Base-by-base conservation (phyloP, 495 filamentous ascomycete genomes). In the Trichocladium uniseriatum region DNA sequence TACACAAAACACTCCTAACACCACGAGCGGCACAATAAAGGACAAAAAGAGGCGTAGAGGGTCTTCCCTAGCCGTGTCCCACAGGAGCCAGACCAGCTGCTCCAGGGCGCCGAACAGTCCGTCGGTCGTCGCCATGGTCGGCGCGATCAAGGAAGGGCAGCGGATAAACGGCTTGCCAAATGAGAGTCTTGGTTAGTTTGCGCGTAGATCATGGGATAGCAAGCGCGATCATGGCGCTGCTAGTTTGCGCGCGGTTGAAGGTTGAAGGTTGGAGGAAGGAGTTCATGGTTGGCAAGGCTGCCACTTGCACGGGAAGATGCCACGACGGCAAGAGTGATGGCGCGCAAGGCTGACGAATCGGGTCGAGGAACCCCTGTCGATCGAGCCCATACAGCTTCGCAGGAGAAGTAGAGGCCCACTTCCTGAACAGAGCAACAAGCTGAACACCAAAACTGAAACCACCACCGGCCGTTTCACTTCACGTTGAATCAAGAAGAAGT, bases 301-400 rank as follows among this genome's bases (percentile, higher is more conserved):
- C 19, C 14, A 39, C 11, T 29, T 14, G 13, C 7, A 19, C n/a
- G 37, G 20, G 46, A 45, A 41, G 49, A 59, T 55, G 53, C 53
- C 59, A 57, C 53, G 51, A 22, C 43, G 24, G 24, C 41, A 22
- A 20, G 32, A 48, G 19, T 24, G 9, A 52, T 60, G 57, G 59
- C 56, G 38, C 27, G 36, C 62, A 52, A 62, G 62, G 62, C 62
- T 60, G 46, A 51, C 61, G 15, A 64, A 58, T 64, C 36, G 52
- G 11, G 38, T 1, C 3, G 15, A 31, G 15, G 7, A 38, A 34
- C 34, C 51, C 51, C 44, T 53, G 51, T 48, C 38, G 44, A 48
- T 53, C 44, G 39, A n/a, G n/a, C n/a, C n/a, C n/a, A n/a, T n/a
- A n/a, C n/a, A n/a, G n/a, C n/a, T n/a, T n/a, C n/a, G n/a, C n/a